Evolutionary conservation across 2,329 filamentous ascomycete species (phyloP), one percentile per base, ranked within the genome.

Genomic region (Diaporthe sp.): DNA sequence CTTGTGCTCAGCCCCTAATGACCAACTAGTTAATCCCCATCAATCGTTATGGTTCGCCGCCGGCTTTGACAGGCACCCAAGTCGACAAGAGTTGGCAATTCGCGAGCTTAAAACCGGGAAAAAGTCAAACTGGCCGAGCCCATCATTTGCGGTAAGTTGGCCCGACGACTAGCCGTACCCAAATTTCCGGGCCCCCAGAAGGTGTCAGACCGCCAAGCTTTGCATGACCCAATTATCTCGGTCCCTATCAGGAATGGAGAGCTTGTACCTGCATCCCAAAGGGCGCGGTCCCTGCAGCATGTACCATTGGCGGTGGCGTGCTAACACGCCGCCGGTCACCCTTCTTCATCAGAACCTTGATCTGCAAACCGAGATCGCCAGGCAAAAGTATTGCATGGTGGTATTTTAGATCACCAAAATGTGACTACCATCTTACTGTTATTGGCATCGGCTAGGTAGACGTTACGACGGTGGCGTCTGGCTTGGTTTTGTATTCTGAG

Each of bases 151-250:
- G n/a, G 65, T 39, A 70, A 67, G 49, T 31, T 65, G 39, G 47
- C 47, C 42, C 68, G 73, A 71, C 28, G 65, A 65, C 63, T 28
- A 65, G 65, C 57, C 17, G 49, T 47, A 2, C 63, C 72, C 67
- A 63, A 74, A 71, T 71, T 42, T 67, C 55, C 67, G 55, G 65
- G 58, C 61, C 49, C 74, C 71, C 53, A 49, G 71, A 31, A 60
- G 53, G 20, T 39, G 63, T 49, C 49, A 67, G 47, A 37, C 34
- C 28, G 63, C 55, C 74, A 74, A 74, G 63, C 63, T 71, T 71
- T 74, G 25, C 47, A 37, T 51, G 49, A 70, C 75, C 61, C 71
- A 63, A 34, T 53, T 49, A 47, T 70, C 22, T 70, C 20, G n/a
- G 49, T 37, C 49, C 70, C 53, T 73, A 65, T 60, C 53, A 67